Evolutionary conservation across 2,329 filamentous ascomycete species (phyloP).

Genomic region (Alternaria tenuissima): DNA sequence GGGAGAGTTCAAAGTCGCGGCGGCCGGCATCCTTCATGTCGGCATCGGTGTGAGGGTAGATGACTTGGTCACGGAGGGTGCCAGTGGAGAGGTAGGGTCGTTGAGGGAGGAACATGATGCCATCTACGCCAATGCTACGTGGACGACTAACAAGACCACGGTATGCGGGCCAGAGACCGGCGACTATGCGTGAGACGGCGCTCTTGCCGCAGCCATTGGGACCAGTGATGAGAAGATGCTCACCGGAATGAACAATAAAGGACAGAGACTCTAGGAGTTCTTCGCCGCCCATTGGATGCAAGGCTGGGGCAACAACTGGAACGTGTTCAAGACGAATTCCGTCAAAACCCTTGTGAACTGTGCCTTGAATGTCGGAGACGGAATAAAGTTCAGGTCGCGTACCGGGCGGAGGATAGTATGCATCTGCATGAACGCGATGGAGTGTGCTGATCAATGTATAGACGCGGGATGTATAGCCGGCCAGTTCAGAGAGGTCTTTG

Average conservation of each 20-base stretch:
- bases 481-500: slow-evolving; percentile 95
- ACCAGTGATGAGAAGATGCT: slow-evolving; percentile 93
- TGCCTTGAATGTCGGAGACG: slow-evolving; percentile 89
- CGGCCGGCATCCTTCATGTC: slow-evolving; percentile 88
- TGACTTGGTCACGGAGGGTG: slow-evolving; percentile 94
- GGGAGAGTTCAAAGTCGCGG: slow-evolving; percentile 78
- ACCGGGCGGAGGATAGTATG: slow-evolving; percentile 76
- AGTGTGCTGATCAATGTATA: slow-evolving; percentile 95
- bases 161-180: slow-evolving; percentile 95
- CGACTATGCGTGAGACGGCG: slow-evolving; percentile 84
- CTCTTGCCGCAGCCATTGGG: slow-evolving; percentile 95
- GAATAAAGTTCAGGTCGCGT: slow-evolving; percentile 83
- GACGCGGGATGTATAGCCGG: slow-evolving; percentile 93
- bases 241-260: slow-evolving; percentile 86
- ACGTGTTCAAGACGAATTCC: slow-evolving; percentile 93
- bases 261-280: slow-evolving; percentile 89
- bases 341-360: slow-evolving; percentile 92
- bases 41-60: slow-evolving; percentile 92
- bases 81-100: slow-evolving; percentile 91
- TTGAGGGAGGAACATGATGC: slow-evolving; percentile 98
- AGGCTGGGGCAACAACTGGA: slow-evolving; percentile 84
- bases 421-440: slow-evolving; percentile 89
- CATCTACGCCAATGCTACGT: slow-evolving; percentile 80
- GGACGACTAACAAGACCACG: slow-evolving; percentile 90
- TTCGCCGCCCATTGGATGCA: slow-evolving; percentile 91